Base-by-base conservation (phyloP, 228 moss, liverwort and hornwort species). In the Sphagnum magellanicum region DNA sequence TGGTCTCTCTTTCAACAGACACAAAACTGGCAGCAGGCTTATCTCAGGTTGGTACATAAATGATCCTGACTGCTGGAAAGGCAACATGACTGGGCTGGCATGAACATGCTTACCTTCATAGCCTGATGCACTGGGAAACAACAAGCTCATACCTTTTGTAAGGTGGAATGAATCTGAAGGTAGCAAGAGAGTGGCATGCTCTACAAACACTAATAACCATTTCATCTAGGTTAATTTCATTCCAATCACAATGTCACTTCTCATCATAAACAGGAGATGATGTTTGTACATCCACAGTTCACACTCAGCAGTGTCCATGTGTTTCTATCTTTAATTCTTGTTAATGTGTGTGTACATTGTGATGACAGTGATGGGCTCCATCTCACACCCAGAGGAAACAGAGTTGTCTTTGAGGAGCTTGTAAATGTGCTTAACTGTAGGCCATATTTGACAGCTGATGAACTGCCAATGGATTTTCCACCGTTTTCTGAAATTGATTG, bases 321-420 rank as follows among this genome's bases (percentile, higher is more conserved):
- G 55, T 55, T 55, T 0, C 8, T 12, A 8, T 55, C 55, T 12
- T 12, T 55, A 55, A 55, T 8, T 8, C 12, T 55, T 55, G 55
- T 8, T 55, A 55, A 12, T 8, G 4, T 55, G 53, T 55, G 55
- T 55, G 55, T 8, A 1, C 12, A 8, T 55, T 8, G 8, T 55
- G 55, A 12, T 12, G 48, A 60, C 70, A 70, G 70, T 61, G 70
- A 70, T 61, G 70, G 70, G 8, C 70, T 70, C 16, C 70, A 70
- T 51, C 61, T 70, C n/a, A 57, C 70, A 57, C 17, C 70, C 5
- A 49, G n/a, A 15, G 70, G 70, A 32, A 70, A 70, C 16, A 4
- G 49, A 50, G 70, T 70, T 49, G 70, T 70, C 50, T 70, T 70
- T 14, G 70, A 70, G 5, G 55, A 57, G 59, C 60, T 70, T 13